These are phyloP conservation scores for Solanum chmielewskii DNA, from an alignment of 257 asterid genomes.

Conservation along the genomic window DNA sequence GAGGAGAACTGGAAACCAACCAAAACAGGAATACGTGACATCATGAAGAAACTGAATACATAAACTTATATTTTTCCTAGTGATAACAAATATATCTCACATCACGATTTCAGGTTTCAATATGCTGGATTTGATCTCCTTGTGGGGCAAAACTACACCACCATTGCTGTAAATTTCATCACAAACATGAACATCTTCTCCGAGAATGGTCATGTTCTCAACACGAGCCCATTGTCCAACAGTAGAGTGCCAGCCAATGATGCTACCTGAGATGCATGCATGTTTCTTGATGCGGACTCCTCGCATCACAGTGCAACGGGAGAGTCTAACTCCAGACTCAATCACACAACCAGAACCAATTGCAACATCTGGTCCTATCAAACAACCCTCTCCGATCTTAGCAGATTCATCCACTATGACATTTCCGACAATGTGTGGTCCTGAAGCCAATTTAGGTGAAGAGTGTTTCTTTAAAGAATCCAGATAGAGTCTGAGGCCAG, in stretches of 20 bases:
- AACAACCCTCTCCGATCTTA: slow-evolving; percentile 61
- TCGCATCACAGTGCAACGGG: slow-evolving; percentile 66
- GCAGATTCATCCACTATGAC: slow-evolving; percentile 61
- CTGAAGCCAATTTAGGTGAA: slow-evolving; percentile 38
- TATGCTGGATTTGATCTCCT: slow-evolving; percentile 39
- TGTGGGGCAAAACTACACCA: slow-evolving; percentile 26
- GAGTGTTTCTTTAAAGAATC: slow-evolving; percentile 42
- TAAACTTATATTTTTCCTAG: not conserved
- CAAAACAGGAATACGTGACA: not conserved
- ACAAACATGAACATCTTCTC: slow-evolving; percentile 22
- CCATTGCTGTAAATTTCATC: slow-evolving; percentile 23
- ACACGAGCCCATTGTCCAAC: slow-evolving; percentile 28
- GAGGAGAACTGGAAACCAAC: not conserved
- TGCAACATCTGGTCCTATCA: slow-evolving; percentile 74
- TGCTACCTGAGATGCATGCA: slow-evolving; percentile 26
- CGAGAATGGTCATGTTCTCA: slow-evolving; percentile 29
- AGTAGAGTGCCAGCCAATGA: slow-evolving; percentile 27
- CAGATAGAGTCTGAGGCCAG: slow-evolving; percentile 58
- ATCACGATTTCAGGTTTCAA: slow-evolving; percentile 23
- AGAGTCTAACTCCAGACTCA: slow-evolving; percentile 67
- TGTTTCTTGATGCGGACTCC: slow-evolving; percentile 69
- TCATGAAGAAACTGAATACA: not conserved
- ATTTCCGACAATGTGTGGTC: slow-evolving; percentile 49
- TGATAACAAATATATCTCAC: slow-evolving; percentile 15
- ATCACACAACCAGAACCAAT: slow-evolving; percentile 60